A percentile compares a stretch with the other conserved stretches of the same genome.
Evolutionary conservation across 148 eudicot genomes (phyloP).

Genomic region (Cornus controversa): DNA sequence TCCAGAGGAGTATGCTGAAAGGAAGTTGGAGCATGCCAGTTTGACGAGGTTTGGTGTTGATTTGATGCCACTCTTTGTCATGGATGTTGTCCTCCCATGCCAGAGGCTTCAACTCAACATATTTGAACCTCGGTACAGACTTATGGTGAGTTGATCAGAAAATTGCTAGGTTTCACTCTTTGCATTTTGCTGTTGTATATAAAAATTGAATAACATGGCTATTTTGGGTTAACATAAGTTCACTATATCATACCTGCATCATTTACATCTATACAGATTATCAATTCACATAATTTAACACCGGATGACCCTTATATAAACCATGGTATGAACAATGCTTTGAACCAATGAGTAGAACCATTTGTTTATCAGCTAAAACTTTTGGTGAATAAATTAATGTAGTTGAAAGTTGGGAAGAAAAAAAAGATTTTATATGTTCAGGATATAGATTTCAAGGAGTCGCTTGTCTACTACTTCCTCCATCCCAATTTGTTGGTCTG

Average conservation of each 20-base stretch:
- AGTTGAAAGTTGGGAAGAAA: not conserved
- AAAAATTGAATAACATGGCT: not conserved
- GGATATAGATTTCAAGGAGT: not conserved
- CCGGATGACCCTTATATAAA: not conserved
- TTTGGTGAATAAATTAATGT: not conserved
- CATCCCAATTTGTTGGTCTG: not conserved
- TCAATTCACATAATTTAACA: not conserved
- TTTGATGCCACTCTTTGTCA: slow-evolving; percentile 93
- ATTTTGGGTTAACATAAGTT: not conserved
- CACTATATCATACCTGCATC: not conserved
- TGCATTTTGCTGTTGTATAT: not conserved
- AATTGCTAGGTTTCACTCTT: not conserved
- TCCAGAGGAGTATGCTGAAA: slow-evolving; percentile 86
- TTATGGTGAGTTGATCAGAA: slow-evolving; percentile 67
- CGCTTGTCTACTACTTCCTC: not conserved
- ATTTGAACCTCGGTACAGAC: slow-evolving; percentile 99
- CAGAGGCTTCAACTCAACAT: slow-evolving; percentile 86
- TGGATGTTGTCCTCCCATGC: slow-evolving; percentile 94
- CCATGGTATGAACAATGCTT: not conserved
- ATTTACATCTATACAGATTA: not conserved
- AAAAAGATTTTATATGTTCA: not conserved
- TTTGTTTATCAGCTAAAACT: not conserved
- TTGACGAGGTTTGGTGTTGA: slow-evolving; percentile 68
- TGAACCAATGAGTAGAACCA: not conserved
- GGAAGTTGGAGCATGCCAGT: slow-evolving; percentile 74